Percentiles rank a stretch among this genome's conserved stretches.
phyloP scores from a whole-genome alignment of 495 filamentous ascomycete species.

The Hyaloscypha hepaticicola region DNA sequence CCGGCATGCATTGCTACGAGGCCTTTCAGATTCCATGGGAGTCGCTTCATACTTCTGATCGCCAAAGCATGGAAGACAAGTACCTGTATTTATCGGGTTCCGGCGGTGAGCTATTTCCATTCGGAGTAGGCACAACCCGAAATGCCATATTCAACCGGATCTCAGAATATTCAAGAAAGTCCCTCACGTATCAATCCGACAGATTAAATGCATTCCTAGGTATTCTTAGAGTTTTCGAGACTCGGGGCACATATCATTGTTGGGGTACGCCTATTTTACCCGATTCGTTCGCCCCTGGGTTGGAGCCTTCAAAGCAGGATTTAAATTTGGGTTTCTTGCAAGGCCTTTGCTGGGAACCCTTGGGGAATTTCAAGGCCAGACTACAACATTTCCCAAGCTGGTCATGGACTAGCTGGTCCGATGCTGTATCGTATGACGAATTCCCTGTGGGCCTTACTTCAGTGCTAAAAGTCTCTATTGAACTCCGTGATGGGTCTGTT shows the following conservation, averaged over 20 bases:
- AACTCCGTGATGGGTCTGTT: too few relatives aligned
- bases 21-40: not conserved
- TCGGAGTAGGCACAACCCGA: not conserved
- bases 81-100: not conserved
- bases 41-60: too few relatives aligned
- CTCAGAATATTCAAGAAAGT: not conserved
- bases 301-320: not conserved
- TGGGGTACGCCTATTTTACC: slow-evolving; percentile 6
- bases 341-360: not conserved
- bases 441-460: too few relatives aligned
- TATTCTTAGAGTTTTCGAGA: slow-evolving; percentile 6
- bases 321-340: not conserved
- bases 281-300: not conserved
- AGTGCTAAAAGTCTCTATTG: too few relatives aligned
- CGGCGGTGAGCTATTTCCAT: not conserved
- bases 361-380: not conserved
- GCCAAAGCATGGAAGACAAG: not conserved
- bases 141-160: not conserved
- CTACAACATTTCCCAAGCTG: slow-evolving; percentile 3
- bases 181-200: not conserved
- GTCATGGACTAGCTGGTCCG: slow-evolving; percentile 7
- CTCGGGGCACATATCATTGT: not conserved
- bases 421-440: too few relatives aligned
- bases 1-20: slow-evolving; percentile 31
- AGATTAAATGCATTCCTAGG: slow-evolving; percentile 11